Evolutionary conservation across 768 basidiomycete species (phyloP), one percentile per base, ranked within the genome.

Genomic region (Lactarius hatsudake): DNA sequence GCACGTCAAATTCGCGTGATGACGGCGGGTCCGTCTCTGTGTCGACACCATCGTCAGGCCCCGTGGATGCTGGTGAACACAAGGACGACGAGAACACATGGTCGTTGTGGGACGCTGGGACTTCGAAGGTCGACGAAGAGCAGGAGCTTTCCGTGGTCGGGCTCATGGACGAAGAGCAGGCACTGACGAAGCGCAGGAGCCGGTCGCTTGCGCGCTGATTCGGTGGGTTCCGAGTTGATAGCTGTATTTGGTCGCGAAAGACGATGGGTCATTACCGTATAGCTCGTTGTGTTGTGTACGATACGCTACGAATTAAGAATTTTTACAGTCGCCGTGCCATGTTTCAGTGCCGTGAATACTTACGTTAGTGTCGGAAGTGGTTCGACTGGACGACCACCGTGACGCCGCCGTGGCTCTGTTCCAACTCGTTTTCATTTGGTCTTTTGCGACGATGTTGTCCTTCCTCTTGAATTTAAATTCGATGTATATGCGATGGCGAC

Each of bases 11-110:
- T n/a, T 75, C 72, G 1, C 64, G 68, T 32, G 72, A 73, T 32
- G 73, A 69, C 26, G 70, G 71, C 28, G 76, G 75, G 38, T 77
- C 76, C 9, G 78, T 73, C 1, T 76, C 78, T 8, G 66, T 79
- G 0, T 78, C 79, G 5, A 81, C 82, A 17, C 79, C 82, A 5
- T 78, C 79, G n/a, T 79, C 78, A 40, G 78, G 74, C 26, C 57
- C 28, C 58, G 71, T 78, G 20, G 73, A 73, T 28, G 64, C 70
- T 12, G 66, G 72, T n/a, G 73, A 74, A 7, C 73, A 56, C 15
- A 69, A 71, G 43, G 69, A 65, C 20, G 69, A 61, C 6, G 73
- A 73, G 48, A 69, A 57, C 2, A 42, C 64, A 17, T 75, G 76
- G 75, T 55, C 74, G 36, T 74, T 70, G 26, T 79, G 78, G 78